Evolutionary conservation across 768 basidiomycete species (phyloP).

Genomic region (Lentinula raphanica): DNA sequence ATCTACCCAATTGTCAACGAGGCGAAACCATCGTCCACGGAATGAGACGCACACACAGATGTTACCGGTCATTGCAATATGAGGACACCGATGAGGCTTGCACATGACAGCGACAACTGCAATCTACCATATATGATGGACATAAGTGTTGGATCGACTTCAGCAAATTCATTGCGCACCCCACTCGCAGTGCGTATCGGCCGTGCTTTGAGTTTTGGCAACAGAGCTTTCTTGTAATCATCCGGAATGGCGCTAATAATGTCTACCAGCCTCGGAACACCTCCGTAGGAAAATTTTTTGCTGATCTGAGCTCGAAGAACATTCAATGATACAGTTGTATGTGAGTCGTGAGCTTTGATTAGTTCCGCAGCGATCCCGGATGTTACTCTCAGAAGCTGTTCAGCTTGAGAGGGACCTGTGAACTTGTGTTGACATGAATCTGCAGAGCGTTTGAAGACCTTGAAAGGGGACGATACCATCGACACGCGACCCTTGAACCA

Average conservation of each 20-base stretch:
- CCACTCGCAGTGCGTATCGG: slow-evolving; percentile 97
- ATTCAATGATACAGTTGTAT: slow-evolving; percentile 78
- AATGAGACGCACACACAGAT: slow-evolving; percentile 81
- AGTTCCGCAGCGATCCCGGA: slow-evolving; percentile 93
- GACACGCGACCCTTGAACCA: slow-evolving; percentile 17
- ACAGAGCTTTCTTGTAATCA: slow-evolving; percentile 87
- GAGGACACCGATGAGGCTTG: slow-evolving; percentile 98
- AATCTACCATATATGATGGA: slow-evolving; percentile 48
- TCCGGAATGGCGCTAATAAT: slow-evolving; percentile 98
- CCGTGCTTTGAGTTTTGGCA: slow-evolving; percentile 87
- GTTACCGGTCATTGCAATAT: slow-evolving; percentile 99
- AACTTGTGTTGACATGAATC: slow-evolving; percentile 11
- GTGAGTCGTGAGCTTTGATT: slow-evolving; percentile 80
- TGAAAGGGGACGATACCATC: slow-evolving; percentile 10
- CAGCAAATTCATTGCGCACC: slow-evolving; percentile 40
- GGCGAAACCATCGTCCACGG: not conserved
- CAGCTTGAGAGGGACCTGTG: slow-evolving; percentile 80
- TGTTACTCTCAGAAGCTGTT: slow-evolving; percentile 83
- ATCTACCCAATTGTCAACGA: slow-evolving; percentile 38
- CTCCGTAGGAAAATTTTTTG: slow-evolving; percentile 83
- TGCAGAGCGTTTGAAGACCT: not conserved
- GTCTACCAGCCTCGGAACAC: slow-evolving; percentile 90
- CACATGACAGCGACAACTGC: slow-evolving; percentile 99
- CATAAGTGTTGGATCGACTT: not conserved
- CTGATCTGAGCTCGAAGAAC: slow-evolving; percentile 81